A percentile compares a stretch with the other conserved stretches of the same genome.
Conservation (phyloP, 2,329 filamentous ascomycete species). For the Diaporthe citriasiana region DNA sequence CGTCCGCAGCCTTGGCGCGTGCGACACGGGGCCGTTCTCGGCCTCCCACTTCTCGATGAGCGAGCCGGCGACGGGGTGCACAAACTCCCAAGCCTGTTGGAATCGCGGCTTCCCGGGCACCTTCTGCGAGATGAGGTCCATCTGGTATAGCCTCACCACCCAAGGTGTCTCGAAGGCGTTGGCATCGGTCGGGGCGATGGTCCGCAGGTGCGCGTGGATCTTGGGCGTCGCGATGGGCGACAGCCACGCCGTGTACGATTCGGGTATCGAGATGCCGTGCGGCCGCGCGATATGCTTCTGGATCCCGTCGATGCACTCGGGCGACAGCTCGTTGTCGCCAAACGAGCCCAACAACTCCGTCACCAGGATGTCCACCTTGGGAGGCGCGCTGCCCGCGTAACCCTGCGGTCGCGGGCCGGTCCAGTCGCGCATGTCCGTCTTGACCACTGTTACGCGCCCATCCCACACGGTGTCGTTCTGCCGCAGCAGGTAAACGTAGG, state of each 20-base stretch:
- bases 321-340: constrained; percentile 93
- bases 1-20: constrained; percentile 69
- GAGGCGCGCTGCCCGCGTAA: constrained; percentile 56
- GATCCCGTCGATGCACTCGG: constrained; percentile 96
- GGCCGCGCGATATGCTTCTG: constrained; percentile 85
- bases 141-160: constrained; percentile 91
- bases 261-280: constrained; percentile 93
- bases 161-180: constrained; percentile 91
- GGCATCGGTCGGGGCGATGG: constrained; percentile 71
- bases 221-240: constrained; percentile 93
- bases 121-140: constrained; percentile 84
- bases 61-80: constrained; percentile 75
- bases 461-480: constrained; percentile 89
- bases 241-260: constrained; percentile 92
- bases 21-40: constrained; percentile 65
- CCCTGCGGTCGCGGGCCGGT: constrained; percentile 77
- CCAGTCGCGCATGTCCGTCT: constrained; percentile 98
- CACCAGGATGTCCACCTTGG: constrained; percentile 89
- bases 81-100: constrained; percentile 84
- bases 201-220: constrained; percentile 83
- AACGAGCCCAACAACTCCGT: constrained; percentile 96
- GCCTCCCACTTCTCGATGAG: constrained; percentile 52
- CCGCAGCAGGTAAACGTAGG: constrained; percentile 90
- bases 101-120: constrained; percentile 74
- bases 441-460: constrained; percentile 85